phyloP scores from a whole-genome alignment of 2,329 filamentous ascomycete species.

The Tolypocladium album region DNA sequence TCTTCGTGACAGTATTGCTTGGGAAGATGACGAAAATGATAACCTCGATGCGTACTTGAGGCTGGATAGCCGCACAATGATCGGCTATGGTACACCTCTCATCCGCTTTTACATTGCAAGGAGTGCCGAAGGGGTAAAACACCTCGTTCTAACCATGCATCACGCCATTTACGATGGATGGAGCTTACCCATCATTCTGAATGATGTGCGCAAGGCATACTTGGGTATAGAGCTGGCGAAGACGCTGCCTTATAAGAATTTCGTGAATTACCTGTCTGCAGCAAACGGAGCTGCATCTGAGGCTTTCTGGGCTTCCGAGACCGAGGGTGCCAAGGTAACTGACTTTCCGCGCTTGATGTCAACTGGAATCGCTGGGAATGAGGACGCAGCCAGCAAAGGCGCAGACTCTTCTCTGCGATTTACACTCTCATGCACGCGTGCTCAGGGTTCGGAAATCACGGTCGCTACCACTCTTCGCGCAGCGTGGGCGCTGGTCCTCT shows the following conservation, averaged over 20 bases:
- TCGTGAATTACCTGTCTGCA: conserved; percentile 2
- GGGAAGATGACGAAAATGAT: not conserved
- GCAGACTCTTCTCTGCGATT: conserved; percentile 1
- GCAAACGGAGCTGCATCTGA: not conserved
- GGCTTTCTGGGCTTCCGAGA: not conserved
- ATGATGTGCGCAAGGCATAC: conserved; percentile 2
- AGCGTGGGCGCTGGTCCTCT: conserved; percentile 14
- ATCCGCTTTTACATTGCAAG: conserved; percentile 1
- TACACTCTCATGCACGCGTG: not conserved
- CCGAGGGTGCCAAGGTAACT: not conserved
- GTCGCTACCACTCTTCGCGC: conserved; percentile 12
- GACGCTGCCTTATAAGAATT: conserved; percentile 3
- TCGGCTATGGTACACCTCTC: conserved; percentile 3
- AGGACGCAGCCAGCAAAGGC: not conserved
- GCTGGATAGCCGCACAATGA: not conserved
- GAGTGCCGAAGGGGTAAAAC: not conserved
- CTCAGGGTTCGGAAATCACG: not conserved
- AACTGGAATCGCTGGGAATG: not conserved
- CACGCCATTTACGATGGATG: conserved; percentile 14
- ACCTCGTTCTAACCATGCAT: conserved; percentile 11
- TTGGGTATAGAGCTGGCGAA: not conserved
- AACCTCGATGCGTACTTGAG: not conserved
- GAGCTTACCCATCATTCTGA: conserved; percentile 3
- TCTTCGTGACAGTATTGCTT: not conserved
- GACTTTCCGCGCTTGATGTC: not conserved